Evolutionary conservation across 2,329 filamentous ascomycete genomes (phyloP), one percentile per base, ranked within the genome.

Genomic region (Fusarium sp.): DNA sequence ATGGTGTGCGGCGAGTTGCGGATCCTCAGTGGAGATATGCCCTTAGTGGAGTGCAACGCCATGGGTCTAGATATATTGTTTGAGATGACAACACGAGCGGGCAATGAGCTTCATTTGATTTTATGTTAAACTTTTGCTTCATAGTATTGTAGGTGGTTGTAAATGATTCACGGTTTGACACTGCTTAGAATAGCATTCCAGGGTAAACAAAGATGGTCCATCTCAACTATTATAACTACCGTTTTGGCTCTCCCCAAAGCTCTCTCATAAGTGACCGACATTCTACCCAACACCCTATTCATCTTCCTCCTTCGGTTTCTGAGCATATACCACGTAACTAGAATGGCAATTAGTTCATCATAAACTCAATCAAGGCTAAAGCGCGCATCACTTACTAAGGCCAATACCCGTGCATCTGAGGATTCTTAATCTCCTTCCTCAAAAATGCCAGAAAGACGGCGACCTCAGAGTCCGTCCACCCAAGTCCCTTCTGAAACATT

Each of bases 401-500:
- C 70, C 69, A 72, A 16, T 67, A 72, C 6, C 70, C 69, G n/a
- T 72, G 70, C 69, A 72, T 57, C 8, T 28, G 49, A 1, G 69
- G 69, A 10, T 72, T 72, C 47, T 72, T 69, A 4, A 72, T 60
- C 23, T 72, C 70, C 23, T 61, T 72, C 12, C 69, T 70, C 34
- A 72, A 30, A 12, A 57, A 69, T 4, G 69, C 70, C 8, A 72
- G 49, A 15, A 72, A 72, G n/a, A 70, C 70, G 10, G 60, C 45
- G 2, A 72, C 67, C 40, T 72, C 70, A 8, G 63, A 64, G 20
- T 72, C 60, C 3, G 69, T 68, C 69, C 69, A 72, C 1, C 67
- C 69, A 40, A 72, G 69, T 2, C 70, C 70, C 18, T 72, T 72
- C 23, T 78, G 78, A 41, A 79, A 77, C 51, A 79, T 70, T 6